These are phyloP conservation scores for Entomortierella beljakovae DNA, from an alignment of 192 early-diverging fungal genomes.

Conservation along the genomic window DNA sequence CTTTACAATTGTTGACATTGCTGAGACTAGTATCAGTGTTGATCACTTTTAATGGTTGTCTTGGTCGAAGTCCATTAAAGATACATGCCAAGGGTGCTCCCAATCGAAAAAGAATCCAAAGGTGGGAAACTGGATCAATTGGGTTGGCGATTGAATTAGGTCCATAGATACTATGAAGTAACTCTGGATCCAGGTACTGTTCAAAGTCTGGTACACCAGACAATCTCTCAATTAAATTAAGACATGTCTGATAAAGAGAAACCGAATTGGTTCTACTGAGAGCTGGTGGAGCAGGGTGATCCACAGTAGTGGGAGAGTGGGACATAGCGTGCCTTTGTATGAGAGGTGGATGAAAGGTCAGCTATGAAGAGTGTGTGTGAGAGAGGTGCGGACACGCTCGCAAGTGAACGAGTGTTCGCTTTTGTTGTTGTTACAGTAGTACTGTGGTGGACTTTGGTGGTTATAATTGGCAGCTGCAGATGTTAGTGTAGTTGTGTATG, in stretches of 20 bases:
- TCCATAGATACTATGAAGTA: slow-evolving; percentile 49
- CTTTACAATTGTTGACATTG: slow-evolving; percentile 78
- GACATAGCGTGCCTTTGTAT: slow-evolving; percentile 23
- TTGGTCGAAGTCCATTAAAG: slow-evolving; percentile 76
- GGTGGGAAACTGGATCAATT: slow-evolving; percentile 73
- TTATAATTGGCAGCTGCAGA: background rate
- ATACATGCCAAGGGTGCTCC: slow-evolving; percentile 76
- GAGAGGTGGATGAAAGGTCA: background rate
- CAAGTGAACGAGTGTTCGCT: background rate
- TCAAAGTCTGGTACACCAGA: slow-evolving; percentile 80
- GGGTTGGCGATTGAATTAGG: slow-evolving; percentile 23
- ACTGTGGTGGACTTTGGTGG: too few relatives aligned
- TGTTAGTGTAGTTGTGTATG: slow-evolving; percentile 9
- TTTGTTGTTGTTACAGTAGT: background rate
- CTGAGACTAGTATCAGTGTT: slow-evolving; percentile 52
- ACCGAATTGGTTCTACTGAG: slow-evolving; percentile 38
- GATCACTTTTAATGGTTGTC: slow-evolving; percentile 66
- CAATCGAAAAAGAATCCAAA: slow-evolving; percentile 78
- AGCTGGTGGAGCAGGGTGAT: slow-evolving; percentile 24
- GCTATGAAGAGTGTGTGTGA: background rate
- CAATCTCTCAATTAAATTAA: slow-evolving; percentile 75
- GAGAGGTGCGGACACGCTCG: slow-evolving; percentile 1
- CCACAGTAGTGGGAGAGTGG: slow-evolving; percentile 16
- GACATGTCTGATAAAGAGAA: slow-evolving; percentile 81
- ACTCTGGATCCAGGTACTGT: slow-evolving; percentile 64